Evolutionary conservation across 768 basidiomycete species (phyloP), one percentile per base, ranked within the genome.

Genomic region (Rhizopogon sp.): DNA sequence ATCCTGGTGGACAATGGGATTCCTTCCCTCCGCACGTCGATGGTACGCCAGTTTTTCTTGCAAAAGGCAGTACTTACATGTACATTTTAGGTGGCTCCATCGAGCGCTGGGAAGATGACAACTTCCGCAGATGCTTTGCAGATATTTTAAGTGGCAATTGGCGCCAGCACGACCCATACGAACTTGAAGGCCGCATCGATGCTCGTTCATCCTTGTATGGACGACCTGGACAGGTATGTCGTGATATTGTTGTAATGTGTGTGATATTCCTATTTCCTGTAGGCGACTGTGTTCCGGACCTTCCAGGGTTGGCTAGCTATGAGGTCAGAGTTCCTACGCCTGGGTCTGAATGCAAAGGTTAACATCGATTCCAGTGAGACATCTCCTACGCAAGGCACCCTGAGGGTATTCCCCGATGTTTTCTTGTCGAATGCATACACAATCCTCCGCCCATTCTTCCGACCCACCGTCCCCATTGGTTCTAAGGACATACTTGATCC

Each of bases 261-360:
- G 20, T 16, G 39, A 13, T 46, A 11, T 47, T 44, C 17, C 6
- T 43, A 35, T 31, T 42, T 60, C 56, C 51, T 20, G 14, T 22
- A 79, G 67, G 75, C 78, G 22, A 80, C 67, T 54, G 74, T 81
- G 6, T 81, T 83, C 63, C 72, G 80, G 50, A 82, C 84, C 3
- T 90, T 85, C 73, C 88, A 90, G 61, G 88, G 87, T n/a, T 90
- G 88, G 88, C 66, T 87, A 13, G 77, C 86, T 1, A 74, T 87
- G 74, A 84, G 82, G 83, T 86, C 43, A 3, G 62, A 54, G 52
- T 55, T 16, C 51, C 57, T 16, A 57, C 16, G 13, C 40, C 25
- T 28, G 43, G 47, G 35, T n/a, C 57, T 52, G 28, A 17, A 55
- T 37, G 49, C 49, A 41, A 60, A 54, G 13, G 29, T 7, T 53